A percentile compares a stretch with the other conserved stretches of the same genome.
Evolutionary conservation across 1,284 basidiomycete genomes (phyloP).

Genomic region (Malassezia vespertilionis): DNA sequence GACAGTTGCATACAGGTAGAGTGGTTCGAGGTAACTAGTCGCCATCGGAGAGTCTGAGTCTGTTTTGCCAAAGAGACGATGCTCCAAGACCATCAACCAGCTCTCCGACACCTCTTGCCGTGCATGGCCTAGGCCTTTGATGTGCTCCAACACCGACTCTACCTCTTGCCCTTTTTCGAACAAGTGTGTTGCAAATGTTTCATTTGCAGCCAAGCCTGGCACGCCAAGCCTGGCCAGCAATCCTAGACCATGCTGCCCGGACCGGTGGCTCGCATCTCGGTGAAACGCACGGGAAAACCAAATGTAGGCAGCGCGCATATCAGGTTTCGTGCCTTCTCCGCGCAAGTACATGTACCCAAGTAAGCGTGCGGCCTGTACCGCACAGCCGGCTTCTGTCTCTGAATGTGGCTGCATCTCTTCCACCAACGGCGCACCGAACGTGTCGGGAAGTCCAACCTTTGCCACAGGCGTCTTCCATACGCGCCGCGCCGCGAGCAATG

Average conservation of each 20-base stretch:
- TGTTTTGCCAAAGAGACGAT: not conserved
- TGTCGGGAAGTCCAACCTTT: not conserved
- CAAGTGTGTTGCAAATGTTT: not conserved
- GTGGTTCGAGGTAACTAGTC: too few relatives aligned
- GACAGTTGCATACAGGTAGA: not conserved
- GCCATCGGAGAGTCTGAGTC: not conserved
- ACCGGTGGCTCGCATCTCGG: conserved; percentile 58
- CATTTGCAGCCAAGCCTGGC: conserved; percentile 50
- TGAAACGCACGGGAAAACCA: conserved; percentile 78
- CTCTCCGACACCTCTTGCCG: not conserved
- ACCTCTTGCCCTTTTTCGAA: not conserved
- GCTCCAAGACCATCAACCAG: not conserved
- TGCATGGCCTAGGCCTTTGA: not conserved
- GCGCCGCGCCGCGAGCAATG: not conserved
- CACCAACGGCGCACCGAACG: too few relatives aligned
- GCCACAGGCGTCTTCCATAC: not conserved
- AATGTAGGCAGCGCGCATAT: conserved; percentile 66
- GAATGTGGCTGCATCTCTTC: too few relatives aligned
- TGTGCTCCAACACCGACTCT: not conserved
- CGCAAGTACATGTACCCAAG: conserved; percentile 85
- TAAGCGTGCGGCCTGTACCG: conserved; percentile 20
- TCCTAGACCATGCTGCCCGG: conserved; percentile 80
- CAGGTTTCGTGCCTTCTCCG: conserved; percentile 76
- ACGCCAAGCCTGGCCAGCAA: conserved; percentile 84
- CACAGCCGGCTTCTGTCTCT: not conserved